phyloP scores from a whole-genome alignment of 306 rosid genomes.

The Vigna angularis region DNA sequence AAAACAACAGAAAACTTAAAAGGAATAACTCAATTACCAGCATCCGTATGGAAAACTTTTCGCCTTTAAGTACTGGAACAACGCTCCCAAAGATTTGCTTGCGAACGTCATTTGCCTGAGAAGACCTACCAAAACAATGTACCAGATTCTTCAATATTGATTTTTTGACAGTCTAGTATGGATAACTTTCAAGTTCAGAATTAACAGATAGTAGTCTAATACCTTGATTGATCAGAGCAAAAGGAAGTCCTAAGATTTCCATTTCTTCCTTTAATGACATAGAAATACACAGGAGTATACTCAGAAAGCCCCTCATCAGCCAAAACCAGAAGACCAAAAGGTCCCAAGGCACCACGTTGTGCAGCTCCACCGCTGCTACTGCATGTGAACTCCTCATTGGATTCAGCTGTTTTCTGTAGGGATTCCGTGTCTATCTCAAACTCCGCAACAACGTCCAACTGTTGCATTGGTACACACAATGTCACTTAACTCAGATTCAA shows the following conservation, averaged over 20 bases:
- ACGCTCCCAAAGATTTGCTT: slow-evolving; percentile 65
- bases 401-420: slow-evolving; percentile 47
- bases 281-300: slow-evolving; percentile 81
- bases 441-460: slow-evolving; percentile 85
- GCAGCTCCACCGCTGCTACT: slow-evolving; percentile 65
- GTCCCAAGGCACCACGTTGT: slow-evolving; percentile 81
- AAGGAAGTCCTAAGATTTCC: slow-evolving; percentile 67
- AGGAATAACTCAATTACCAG: slow-evolving; percentile 60
- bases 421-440: slow-evolving; percentile 79
- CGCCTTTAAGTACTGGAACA: slow-evolving; percentile 78
- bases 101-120: slow-evolving; percentile 72
- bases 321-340: slow-evolving; percentile 84
- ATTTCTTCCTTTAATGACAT: slow-evolving; percentile 62
- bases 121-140: slow-evolving; percentile 60
- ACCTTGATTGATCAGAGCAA: slow-evolving; percentile 88
- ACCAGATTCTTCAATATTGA: background rate
- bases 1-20: background rate
- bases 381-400: slow-evolving; percentile 63
- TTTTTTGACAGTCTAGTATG: background rate
- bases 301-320: slow-evolving; percentile 76
- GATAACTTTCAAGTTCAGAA: background rate
- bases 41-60: slow-evolving; percentile 69
- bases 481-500: slow-evolving; percentile 14
- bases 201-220: background rate
- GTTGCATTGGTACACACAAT: slow-evolving; percentile 31